phyloP scores from a whole-genome alignment of 169 alveolate species.

The Theileria equi region DNA sequence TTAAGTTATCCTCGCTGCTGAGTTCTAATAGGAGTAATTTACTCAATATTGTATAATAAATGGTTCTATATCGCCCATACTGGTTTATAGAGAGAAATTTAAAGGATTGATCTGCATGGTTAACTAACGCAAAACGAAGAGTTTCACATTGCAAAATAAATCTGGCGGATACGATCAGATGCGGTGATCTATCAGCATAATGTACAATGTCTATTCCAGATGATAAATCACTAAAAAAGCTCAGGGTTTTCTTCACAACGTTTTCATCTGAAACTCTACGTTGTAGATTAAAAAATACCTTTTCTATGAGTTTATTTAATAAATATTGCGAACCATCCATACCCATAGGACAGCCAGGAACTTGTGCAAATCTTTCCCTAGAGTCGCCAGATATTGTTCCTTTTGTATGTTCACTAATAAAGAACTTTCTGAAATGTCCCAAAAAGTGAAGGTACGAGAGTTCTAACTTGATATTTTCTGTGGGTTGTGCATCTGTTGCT shows the following conservation, averaged over 20 bases:
- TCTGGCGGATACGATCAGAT: conserved; percentile 87
- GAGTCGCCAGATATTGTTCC: conserved; percentile 73
- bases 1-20: conserved; percentile 68
- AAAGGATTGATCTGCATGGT: conserved; percentile 64
- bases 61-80: conserved; percentile 87
- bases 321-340: conserved; percentile 70
- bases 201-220: conserved; percentile 91
- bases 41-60: conserved; percentile 85
- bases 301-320: conserved; percentile 55
- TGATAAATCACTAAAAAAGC: conserved; percentile 85
- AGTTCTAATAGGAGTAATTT: conserved; percentile 84
- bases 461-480: conserved; percentile 78
- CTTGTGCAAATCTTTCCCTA: conserved; percentile 54
- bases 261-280: conserved; percentile 78
- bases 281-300: conserved; percentile 82
- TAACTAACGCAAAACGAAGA: conserved; percentile 70
- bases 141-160: conserved; percentile 86
- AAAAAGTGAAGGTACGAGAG: conserved; percentile 84
- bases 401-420: conserved; percentile 87
- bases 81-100: conserved; percentile 62
- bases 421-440: conserved; percentile 89
- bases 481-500: conserved; percentile 62
- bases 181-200: conserved; percentile 87
- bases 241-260: conserved; percentile 85
- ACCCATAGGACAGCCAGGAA: conserved; percentile 66